These are phyloP conservation scores for Achaetomiella virescens DNA, from an alignment of 495 filamentous ascomycete genomes.

Conservation along the genomic window DNA sequence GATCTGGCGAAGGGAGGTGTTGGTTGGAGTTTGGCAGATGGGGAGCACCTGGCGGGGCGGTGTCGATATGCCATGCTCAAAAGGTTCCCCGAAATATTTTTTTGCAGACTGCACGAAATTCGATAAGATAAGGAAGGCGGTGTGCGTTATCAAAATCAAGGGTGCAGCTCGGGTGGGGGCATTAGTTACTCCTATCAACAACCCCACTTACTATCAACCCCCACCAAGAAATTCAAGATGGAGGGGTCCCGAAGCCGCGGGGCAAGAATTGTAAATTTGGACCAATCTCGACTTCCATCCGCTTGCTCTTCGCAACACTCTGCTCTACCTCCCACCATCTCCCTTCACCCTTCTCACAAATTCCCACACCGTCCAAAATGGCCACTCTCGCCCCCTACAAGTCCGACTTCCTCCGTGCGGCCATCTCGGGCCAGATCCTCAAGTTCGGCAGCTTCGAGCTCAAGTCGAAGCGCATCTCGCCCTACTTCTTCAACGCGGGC, in stretches of 20 bases:
- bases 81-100: conserved; percentile 27
- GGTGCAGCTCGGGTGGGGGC: not conserved
- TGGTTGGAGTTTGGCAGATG: not conserved
- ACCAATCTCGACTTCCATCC: too few relatives aligned
- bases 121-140: conserved; percentile 29
- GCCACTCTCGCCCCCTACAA: conserved; percentile 46
- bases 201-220: not conserved
- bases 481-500: conserved; percentile 98
- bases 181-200: not conserved
- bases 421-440: conserved; percentile 67
- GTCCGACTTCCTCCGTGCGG: conserved; percentile 61
- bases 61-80: conserved; percentile 16
- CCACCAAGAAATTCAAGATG: conserved; percentile 11
- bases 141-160: conserved; percentile 7
- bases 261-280: too few relatives aligned
- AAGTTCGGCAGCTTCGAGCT: conserved; percentile 84
- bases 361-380: conserved; percentile 15
- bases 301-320: not conserved
- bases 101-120: conserved; percentile 17
- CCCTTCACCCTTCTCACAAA: not conserved
- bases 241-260: conserved; percentile 3
- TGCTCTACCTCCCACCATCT: not conserved
- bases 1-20: conserved; percentile 6
- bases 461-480: conserved; percentile 86
- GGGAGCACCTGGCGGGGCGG: conserved; percentile 25